Evolutionary conservation across 495 filamentous ascomycete species (phyloP), one percentile per base, ranked within the genome.

Genomic region (Xylaria venustula): DNA sequence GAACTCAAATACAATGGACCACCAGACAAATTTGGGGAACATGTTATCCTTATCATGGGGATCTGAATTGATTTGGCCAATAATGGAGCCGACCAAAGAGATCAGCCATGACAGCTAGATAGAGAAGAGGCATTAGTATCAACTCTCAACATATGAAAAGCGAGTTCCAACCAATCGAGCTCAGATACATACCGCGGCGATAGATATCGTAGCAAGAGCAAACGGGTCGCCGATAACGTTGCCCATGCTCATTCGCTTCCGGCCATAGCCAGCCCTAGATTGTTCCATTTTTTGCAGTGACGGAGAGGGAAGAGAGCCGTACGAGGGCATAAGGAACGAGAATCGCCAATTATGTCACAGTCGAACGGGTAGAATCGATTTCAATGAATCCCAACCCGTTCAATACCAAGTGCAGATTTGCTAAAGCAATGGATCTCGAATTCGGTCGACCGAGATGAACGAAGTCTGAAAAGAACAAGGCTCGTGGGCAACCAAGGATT

Each of bases 161-260:
- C 11, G 40, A 19, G 14, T n/a, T 17, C 3, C 17, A 1, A 17
- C 8, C 36, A 3, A 40, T 40, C 3, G 6, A 12, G 14, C 3
- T n/a, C 19, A 11, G 20, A 23, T 19, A 83, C 91, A 73, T 85
- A 97, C 93, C 62, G 89, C 81, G 58, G 92, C 86, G 75, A 99
- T 97, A 26, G 92, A 96, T 41, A 94, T 84, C 15, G 94, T 99
- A 42, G 92, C 92, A 41, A 98, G 84, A 51, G 94, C 93, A 77
- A 99, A 97, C 2, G 95, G 95, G 77, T 98, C 93, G 66, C 94
- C 94, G 49, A 97, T 79, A 54, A 98, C 90, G 74, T 97, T 92
- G 67, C 90, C 91, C 71, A 92, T 75, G 64, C 84, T 88, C 67
- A 95, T 87, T 67, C 84, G 72, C 66, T 76, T 81, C 55, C 80